Evolutionary conservation across 768 basidiomycete genomes (phyloP).

Genomic region (Boletus rubroflammeus): DNA sequence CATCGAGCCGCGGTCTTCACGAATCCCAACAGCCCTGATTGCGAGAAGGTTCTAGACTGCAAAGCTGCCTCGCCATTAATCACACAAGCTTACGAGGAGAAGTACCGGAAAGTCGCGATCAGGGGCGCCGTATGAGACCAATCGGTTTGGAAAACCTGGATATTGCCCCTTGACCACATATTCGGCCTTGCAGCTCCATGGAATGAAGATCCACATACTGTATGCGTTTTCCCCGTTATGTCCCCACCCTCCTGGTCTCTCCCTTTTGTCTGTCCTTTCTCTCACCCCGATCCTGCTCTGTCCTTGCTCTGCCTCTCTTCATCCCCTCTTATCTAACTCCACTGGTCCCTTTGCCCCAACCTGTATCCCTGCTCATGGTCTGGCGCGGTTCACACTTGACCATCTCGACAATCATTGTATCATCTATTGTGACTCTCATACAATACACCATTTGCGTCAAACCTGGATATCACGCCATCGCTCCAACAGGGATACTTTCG

Average conservation of each 20-base stretch:
- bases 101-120: conserved; percentile 84
- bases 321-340: conserved; percentile 6
- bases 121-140: conserved; percentile 78
- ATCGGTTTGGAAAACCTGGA: conserved; percentile 5
- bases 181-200: conserved; percentile 9
- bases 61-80: conserved; percentile 57
- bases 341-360: conserved; percentile 3
- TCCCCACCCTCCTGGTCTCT: conserved; percentile 8
- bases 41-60: conserved; percentile 69
- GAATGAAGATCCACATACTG: conserved; percentile 13
- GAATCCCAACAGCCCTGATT: conserved; percentile 59
- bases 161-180: not conserved
- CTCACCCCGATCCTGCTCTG: conserved; percentile 3
- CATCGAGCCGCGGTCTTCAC: conserved; percentile 67
- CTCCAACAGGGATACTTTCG: not conserved
- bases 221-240: conserved; percentile 10
- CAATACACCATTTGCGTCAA: conserved; percentile 1
- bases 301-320: conserved; percentile 12
- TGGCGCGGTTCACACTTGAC: conserved; percentile 1
- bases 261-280: conserved; percentile 13
- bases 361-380: conserved; percentile 2
- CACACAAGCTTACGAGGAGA: conserved; percentile 65
- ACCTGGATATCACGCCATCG: not conserved
- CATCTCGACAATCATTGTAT: conserved; percentile 3
- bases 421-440: conserved; percentile 2